phyloP scores from a whole-genome alignment of 2,329 filamentous ascomycete genomes.

The Curvularia sp. region DNA sequence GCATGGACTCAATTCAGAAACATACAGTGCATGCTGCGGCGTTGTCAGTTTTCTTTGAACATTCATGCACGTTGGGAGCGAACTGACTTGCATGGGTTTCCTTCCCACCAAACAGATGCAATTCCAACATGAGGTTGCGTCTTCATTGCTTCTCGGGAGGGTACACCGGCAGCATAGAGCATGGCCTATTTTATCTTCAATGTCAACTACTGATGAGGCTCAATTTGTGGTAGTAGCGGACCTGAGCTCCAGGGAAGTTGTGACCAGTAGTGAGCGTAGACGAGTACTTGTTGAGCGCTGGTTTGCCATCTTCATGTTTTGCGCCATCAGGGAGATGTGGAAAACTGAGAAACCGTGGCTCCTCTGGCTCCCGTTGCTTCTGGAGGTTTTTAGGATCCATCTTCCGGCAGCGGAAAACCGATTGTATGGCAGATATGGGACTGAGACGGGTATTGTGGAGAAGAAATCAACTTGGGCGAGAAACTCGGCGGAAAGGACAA shows the following conservation, averaged over 20 bases:
- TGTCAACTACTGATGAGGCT: constrained; percentile 12
- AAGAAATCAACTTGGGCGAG: constrained; percentile 2
- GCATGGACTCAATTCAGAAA: constrained; percentile 17
- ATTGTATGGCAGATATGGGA: not conserved
- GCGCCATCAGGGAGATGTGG: constrained; percentile 61
- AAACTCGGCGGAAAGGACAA: constrained; percentile 11
- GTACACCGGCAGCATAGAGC: constrained; percentile 92
- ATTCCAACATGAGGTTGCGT: constrained; percentile 89
- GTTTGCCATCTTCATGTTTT: constrained; percentile 63
- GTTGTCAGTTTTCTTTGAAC: constrained; percentile 32
- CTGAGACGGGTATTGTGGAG: not conserved
- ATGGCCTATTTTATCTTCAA: constrained; percentile 70
- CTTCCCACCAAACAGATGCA: constrained; percentile 96
- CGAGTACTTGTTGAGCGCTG: constrained; percentile 85
- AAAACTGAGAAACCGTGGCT: constrained; percentile 63
- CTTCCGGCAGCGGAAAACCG: constrained; percentile 10
- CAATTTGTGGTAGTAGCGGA: constrained; percentile 45
- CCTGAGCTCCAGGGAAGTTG: constrained; percentile 91
- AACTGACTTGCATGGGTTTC: constrained; percentile 90
- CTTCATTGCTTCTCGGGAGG: constrained; percentile 83
- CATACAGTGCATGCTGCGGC: constrained; percentile 58
- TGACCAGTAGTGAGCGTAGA: constrained; percentile 80
- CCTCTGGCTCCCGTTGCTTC: constrained; percentile 48
- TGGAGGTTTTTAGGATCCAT: constrained; percentile 50
- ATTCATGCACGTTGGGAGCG: constrained; percentile 13